A percentile compares a stretch with the other conserved stretches of the same genome.
phyloP scores from a whole-genome alignment of 2,329 filamentous ascomycete species.

The Didymella lethalis region DNA sequence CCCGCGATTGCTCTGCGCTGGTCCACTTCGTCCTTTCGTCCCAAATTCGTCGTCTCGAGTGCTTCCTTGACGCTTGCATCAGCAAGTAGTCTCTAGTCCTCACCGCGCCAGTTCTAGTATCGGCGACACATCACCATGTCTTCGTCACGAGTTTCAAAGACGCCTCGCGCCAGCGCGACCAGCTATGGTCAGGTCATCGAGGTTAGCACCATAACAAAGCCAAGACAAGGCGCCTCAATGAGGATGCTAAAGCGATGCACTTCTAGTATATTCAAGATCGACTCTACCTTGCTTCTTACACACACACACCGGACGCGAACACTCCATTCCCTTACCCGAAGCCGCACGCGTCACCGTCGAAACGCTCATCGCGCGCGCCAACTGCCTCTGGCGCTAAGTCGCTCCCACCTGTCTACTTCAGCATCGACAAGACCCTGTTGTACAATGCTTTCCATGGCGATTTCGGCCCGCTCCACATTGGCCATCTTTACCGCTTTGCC shows the following conservation, averaged over 20 bases:
- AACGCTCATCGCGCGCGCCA: constrained; percentile 72
- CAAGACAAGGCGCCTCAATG: constrained; percentile 33
- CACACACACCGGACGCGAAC: constrained; percentile 77
- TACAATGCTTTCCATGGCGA: constrained; percentile 99
- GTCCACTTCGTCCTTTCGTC: constrained; percentile 31
- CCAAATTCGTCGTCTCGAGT: constrained; percentile 25
- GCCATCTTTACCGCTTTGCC: constrained; percentile 95
- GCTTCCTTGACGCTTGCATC: constrained; percentile 22
- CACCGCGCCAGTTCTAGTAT: constrained; percentile 1
- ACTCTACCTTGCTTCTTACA: constrained; percentile 92
- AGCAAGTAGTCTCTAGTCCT: constrained; percentile 19
- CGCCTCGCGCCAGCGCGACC: constrained; percentile 46
- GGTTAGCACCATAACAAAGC: constrained; percentile 70
- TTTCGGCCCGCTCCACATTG: constrained; percentile 96
- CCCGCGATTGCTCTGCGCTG: constrained; percentile 25
- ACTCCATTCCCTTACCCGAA: constrained; percentile 86
- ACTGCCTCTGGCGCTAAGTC: constrained; percentile 62
- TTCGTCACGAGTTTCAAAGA: constrained; percentile 39
- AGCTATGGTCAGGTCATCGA: constrained; percentile 91
- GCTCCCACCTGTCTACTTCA: constrained; percentile 86
- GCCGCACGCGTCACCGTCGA: constrained; percentile 73
- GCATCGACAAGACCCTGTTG: constrained; percentile 86
- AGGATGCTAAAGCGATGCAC: constrained; percentile 22
- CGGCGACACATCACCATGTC: constrained; percentile 27
- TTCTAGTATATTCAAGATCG: constrained; percentile 69